These are phyloP conservation scores for Talaromyces sp. DNA, from an alignment of 2,329 filamentous ascomycete genomes.

Conservation along the genomic window DNA sequence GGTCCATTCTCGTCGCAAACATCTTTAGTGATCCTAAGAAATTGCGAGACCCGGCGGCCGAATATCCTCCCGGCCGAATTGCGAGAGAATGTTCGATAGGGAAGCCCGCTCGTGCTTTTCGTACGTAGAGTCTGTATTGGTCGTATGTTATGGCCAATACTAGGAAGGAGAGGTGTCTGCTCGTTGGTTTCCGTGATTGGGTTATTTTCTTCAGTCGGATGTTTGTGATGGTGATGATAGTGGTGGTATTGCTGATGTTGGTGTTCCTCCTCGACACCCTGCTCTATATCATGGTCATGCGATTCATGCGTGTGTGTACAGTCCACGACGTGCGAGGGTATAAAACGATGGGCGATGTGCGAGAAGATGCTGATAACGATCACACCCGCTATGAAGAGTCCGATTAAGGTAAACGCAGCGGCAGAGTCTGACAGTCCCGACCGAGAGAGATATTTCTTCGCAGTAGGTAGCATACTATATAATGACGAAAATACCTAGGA, in stretches of 20 bases:
- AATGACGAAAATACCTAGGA: slow-evolving; percentile 81
- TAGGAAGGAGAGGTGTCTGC: slow-evolving; percentile 30
- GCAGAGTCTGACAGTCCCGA: slow-evolving; percentile 63
- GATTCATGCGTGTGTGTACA: slow-evolving; percentile 47
- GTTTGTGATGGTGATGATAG: slow-evolving; percentile 10
- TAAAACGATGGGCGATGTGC: slow-evolving; percentile 44
- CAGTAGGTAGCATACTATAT: slow-evolving; percentile 88
- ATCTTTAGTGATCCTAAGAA: slow-evolving; percentile 50
- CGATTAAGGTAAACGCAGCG: slow-evolving; percentile 54
- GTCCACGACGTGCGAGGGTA: slow-evolving; percentile 50
- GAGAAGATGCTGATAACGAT: slow-evolving; percentile 47
- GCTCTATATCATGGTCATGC: slow-evolving; percentile 35
- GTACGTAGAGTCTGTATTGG: slow-evolving; percentile 17
- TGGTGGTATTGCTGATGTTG: slow-evolving; percentile 22
- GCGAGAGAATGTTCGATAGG: slow-evolving; percentile 22
- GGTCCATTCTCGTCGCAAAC: slow-evolving; percentile 57
- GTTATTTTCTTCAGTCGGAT: slow-evolving; percentile 18
- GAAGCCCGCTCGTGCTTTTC: slow-evolving; percentile 19
- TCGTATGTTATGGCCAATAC: slow-evolving; percentile 24
- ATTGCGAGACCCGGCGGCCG: slow-evolving; percentile 44
- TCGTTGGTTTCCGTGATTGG: slow-evolving; percentile 24
- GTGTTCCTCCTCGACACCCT: slow-evolving; percentile 25
- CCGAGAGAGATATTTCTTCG: slow-evolving; percentile 70
- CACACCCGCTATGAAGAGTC: slow-evolving; percentile 48
- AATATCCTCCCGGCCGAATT: slow-evolving; percentile 37